phyloP scores from a whole-genome alignment of 352 stramenopile species.

The Pythium angustatum region DNA sequence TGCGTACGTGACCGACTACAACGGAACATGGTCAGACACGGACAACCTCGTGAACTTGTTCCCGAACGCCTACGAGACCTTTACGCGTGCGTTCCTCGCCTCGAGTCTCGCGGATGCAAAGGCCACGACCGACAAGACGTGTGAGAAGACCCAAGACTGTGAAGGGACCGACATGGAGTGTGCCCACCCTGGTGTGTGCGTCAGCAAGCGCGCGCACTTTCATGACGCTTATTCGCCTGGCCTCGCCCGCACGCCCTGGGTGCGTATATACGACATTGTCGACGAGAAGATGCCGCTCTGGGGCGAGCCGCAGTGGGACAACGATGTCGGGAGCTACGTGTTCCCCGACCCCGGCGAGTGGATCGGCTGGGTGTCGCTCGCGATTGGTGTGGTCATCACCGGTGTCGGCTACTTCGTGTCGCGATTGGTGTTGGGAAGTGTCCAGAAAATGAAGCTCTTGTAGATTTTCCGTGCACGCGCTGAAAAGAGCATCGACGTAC shows the following conservation, averaged over 20 bases:
- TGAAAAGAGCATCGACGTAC: not conserved
- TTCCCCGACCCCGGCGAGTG: slow-evolving; percentile 74
- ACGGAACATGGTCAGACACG: slow-evolving; percentile 55
- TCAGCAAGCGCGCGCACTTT: slow-evolving; percentile 58
- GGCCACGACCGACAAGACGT: slow-evolving; percentile 43
- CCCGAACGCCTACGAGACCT: slow-evolving; percentile 82
- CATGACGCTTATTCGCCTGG: slow-evolving; percentile 77
- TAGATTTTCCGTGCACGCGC: slow-evolving; percentile 31
- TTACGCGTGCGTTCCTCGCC: slow-evolving; percentile 72
- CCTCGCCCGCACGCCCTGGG: slow-evolving; percentile 48
- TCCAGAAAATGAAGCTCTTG: slow-evolving; percentile 86
- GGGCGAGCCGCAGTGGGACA: slow-evolving; percentile 70
- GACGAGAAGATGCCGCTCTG: slow-evolving; percentile 73
- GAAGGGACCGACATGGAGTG: slow-evolving; percentile 64
- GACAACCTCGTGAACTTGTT: slow-evolving; percentile 61
- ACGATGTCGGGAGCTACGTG: slow-evolving; percentile 71
- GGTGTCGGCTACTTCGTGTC: slow-evolving; percentile 42
- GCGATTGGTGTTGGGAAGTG: slow-evolving; percentile 53
- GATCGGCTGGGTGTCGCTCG: slow-evolving; percentile 75
- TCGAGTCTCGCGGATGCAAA: slow-evolving; percentile 39
- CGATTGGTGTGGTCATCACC: slow-evolving; percentile 48
- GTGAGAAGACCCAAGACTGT: slow-evolving; percentile 60
- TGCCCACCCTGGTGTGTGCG: slow-evolving; percentile 75
- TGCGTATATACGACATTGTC: slow-evolving; percentile 60
- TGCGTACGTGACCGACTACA: slow-evolving; percentile 48